Evolutionary conservation across 495 filamentous ascomycete species (phyloP).

Genomic region (Hypoxylon intermedium): DNA sequence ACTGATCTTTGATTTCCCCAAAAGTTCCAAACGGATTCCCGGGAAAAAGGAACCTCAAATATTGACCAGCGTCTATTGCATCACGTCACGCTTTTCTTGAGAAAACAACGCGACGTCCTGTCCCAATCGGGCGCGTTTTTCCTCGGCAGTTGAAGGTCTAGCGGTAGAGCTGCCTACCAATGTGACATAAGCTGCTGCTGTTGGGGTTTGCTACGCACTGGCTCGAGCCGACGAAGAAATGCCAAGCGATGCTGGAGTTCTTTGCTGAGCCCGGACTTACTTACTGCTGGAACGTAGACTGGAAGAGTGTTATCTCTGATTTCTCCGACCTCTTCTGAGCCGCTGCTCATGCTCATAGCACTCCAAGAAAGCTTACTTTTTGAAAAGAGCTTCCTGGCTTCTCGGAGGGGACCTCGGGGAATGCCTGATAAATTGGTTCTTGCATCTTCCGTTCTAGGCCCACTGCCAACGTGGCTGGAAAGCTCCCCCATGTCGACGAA

Average conservation of each 20-base stretch:
- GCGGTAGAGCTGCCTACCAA: slow-evolving; percentile 19
- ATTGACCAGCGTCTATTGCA: slow-evolving; percentile 3
- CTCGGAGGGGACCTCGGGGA: too few species aligned
- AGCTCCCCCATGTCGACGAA: slow-evolving; percentile 1
- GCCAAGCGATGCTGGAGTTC: slow-evolving; percentile 3
- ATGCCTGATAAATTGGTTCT: neutral
- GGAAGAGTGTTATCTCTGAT: neutral
- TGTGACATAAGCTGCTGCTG: slow-evolving; percentile 18
- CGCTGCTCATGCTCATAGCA: neutral
- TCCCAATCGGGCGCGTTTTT: slow-evolving; percentile 23
- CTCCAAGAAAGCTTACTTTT: too few species aligned
- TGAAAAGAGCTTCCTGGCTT: too few species aligned
- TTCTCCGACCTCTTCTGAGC: neutral
- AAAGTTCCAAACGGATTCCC: neutral
- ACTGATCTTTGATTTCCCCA: neutral
- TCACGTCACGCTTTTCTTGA: slow-evolving; percentile 20
- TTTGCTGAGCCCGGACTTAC: slow-evolving; percentile 28
- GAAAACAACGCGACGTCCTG: slow-evolving; percentile 26
- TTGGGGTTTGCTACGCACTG: slow-evolving; percentile 5
- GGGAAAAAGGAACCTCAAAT: neutral
- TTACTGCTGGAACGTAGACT: slow-evolving; percentile 1
- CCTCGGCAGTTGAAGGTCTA: slow-evolving; percentile 29
- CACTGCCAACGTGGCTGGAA: slow-evolving; percentile 9
- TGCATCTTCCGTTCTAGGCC: slow-evolving; percentile 1
- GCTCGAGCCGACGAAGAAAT: too few species aligned